Evolutionary conservation across 495 filamentous ascomycete species (phyloP), one percentile per base, ranked within the genome.

Genomic region (Platismatia glauca): DNA sequence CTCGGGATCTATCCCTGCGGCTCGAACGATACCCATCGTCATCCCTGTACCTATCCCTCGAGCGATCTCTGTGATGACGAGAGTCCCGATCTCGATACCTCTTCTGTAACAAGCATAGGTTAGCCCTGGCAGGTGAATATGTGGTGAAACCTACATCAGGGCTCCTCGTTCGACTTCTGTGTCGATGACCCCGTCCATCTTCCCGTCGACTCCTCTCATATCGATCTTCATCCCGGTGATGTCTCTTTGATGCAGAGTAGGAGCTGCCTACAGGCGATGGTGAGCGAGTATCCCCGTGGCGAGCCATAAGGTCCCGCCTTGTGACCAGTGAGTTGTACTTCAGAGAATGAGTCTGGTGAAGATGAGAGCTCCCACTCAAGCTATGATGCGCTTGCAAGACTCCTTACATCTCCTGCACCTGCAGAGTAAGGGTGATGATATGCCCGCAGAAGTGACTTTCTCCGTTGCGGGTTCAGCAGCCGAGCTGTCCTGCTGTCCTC

Each of bases 211-310:
- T 78, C 72, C 79, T 78, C 65, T 89, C 85, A 75, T 82, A 84
- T 64, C 87, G 83, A 72, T 89, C 88, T 74, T 89, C 86, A 73
- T 90, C 87, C 81, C 86, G 84, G 71, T 86, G 87, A 68, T 71
- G 77, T 68, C 84, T 82, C 78, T 83, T 86, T 69, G 86, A 86
- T 70, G 86, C 85, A 76, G 86, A 87, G 75, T 82, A 84, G 71
- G 88, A 85, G 81, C 87, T 90, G 86, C 88, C 89, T 91, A 87
- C 86, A 87, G 89, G 89, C 84, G 89, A 90, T 89, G 89, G 89
- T 91, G 89, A 91, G 88, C 88, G 89, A 84, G 87, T 85, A 85
- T 90, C 87, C 85, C 83, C 87, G 82, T 84, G 89, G 81, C 89
- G 88, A 87, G 88, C 87, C 89, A 92, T 92, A 76, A 62, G 38